Evolutionary conservation across 768 basidiomycete genomes (phyloP), one percentile per base, ranked within the genome.

Genomic region (Leccinum boreale): DNA sequence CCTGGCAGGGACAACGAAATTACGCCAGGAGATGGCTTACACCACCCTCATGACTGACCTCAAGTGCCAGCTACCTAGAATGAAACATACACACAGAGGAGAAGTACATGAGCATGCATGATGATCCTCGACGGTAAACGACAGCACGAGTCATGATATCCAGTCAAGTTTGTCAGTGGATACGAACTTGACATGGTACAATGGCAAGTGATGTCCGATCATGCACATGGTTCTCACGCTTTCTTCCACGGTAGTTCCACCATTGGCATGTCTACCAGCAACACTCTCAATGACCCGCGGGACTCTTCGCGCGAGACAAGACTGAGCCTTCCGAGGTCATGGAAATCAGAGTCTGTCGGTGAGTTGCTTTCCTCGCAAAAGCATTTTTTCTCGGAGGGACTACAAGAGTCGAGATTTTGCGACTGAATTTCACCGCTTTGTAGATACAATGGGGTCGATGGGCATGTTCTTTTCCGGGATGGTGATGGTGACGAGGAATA

Each of bases 391-490:
- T 28, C 23, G n/a, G 5, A 19, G 26, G 33, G 36, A 31, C 29
- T 31, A 31, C 29, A 31, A 31, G 10, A n/a, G 21, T 29, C 35
- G 19, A 31, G 19, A 31, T 28, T 21, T 55, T 19, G n/a, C 17
- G 28, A 44, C n/a, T 42, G 6, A 59, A 10, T n/a, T 48, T 29
- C 19, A 6, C 36, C 14, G 28, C n/a, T 45, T n/a, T 19, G 39
- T 55, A 85, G 84, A 86, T 58, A 67, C 75, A 10, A 60, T 83
- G 57, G 78, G 76, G 17, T 79, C 81, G 4, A 74, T 78, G 57
- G 84, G 83, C 35, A 86, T 90, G 87, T 84, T 90, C 61, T 72
- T 90, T 26, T 84, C 87, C 14, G 88, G 88, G 10, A 64, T 79
- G 62, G 78, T 81, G 61, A 79, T 83, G 78, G 76, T 83, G 39